phyloP scores from a whole-genome alignment of 2,329 filamentous ascomycete species.

The Tolypocladium cylindrosporum region DNA sequence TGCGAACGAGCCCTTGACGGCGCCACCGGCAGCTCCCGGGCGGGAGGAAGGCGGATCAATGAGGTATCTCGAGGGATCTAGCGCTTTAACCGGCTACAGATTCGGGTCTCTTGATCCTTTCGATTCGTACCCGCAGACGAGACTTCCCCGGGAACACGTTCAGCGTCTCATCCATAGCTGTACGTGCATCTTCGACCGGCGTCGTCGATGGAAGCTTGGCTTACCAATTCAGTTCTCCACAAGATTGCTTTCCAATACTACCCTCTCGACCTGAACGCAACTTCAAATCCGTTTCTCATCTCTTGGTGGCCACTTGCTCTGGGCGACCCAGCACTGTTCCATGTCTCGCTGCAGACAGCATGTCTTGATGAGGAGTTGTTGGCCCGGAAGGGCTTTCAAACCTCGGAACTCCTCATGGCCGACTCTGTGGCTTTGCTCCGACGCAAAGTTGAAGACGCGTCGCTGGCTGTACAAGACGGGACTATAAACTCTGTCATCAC shows the following conservation, averaged over 20 bases:
- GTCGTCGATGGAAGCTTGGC: not conserved
- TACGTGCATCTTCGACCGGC: conserved; percentile 19
- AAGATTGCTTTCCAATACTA: conserved; percentile 53
- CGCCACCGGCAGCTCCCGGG: conserved; percentile 5
- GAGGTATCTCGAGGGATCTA: not conserved
- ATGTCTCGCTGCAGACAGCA: conserved; percentile 49
- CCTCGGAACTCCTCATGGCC: conserved; percentile 45
- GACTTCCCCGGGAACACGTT: conserved; percentile 38
- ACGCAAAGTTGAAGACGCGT: conserved; percentile 34
- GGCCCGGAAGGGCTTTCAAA: conserved; percentile 40
- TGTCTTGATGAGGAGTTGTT: conserved; percentile 43
- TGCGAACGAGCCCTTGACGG: conserved; percentile 40
- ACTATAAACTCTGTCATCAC: conserved; percentile 49
- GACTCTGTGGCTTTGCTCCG: conserved; percentile 44
- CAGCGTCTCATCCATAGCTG: conserved; percentile 47
- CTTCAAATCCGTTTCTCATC: conserved; percentile 46
- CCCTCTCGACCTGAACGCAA: conserved; percentile 40
- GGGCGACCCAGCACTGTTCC: conserved; percentile 44
- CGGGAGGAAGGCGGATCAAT: not conserved
- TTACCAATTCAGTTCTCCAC: conserved; percentile 31
- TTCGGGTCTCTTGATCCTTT: conserved; percentile 39
- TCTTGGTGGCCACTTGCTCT: conserved; percentile 52
- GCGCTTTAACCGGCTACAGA: conserved; percentile 13
- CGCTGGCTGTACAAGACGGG: conserved; percentile 39
- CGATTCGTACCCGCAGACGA: conserved; percentile 43